Percentiles rank a stretch among this genome's conserved stretches.
Evolutionary conservation across 2,329 filamentous ascomycete species (phyloP).

Genomic region (Fusarium incarnatum): DNA sequence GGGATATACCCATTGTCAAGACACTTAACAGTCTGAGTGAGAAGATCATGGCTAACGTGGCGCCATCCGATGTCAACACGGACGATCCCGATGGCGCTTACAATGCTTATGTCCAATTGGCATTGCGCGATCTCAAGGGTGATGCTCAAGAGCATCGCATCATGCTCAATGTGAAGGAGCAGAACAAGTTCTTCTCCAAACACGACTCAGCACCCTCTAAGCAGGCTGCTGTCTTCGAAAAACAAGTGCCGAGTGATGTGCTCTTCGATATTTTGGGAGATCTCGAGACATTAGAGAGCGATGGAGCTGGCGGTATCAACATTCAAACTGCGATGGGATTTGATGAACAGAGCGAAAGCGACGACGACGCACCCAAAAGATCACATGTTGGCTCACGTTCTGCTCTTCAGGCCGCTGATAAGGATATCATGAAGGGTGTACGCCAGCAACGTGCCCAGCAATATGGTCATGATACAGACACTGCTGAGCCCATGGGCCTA

Average conservation of each 20-base stretch:
- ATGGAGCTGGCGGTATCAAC: constrained; percentile 65
- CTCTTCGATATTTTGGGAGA: constrained; percentile 73
- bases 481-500: constrained; percentile 64
- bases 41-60: constrained; percentile 90
- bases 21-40: constrained; percentile 91
- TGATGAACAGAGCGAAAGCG: constrained; percentile 75
- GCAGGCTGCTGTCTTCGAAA: constrained; percentile 67
- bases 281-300: constrained; percentile 63
- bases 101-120: constrained; percentile 79
- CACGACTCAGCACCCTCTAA: constrained; percentile 61
- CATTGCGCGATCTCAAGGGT: constrained; percentile 82
- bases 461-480: constrained; percentile 62
- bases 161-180: constrained; percentile 87
- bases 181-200: constrained; percentile 82
- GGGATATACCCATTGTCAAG: constrained; percentile 87
- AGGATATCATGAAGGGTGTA: constrained; percentile 74
- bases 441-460: constrained; percentile 70
- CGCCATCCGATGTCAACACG: constrained; percentile 77
- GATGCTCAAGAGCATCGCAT: constrained; percentile 81
- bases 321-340: constrained; percentile 75
- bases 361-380: constrained; percentile 67
- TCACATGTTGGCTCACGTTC: constrained; percentile 76
- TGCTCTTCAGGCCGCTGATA: constrained; percentile 72
- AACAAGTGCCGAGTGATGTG: constrained; percentile 77
- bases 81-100: constrained; percentile 70